Base-by-base conservation (phyloP, 441 rosid genomes). In the Brassica hybrid region DNA sequence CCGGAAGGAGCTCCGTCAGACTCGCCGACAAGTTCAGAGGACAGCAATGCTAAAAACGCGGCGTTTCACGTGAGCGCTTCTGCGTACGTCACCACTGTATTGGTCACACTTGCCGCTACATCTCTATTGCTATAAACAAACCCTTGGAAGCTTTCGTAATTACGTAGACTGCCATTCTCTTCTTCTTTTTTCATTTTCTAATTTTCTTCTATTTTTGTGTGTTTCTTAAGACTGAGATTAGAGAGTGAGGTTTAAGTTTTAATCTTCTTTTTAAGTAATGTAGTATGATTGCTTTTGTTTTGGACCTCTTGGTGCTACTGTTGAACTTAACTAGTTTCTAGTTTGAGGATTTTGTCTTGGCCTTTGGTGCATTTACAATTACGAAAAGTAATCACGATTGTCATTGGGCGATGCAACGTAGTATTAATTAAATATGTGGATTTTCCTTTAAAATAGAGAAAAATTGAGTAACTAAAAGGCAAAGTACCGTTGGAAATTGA, bases 1-100 rank as follows among this genome's bases (percentile, higher is more conserved):
- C 94, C 94, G 12, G 90, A n/a, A 12, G 89, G 84, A 56, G 81
- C 95, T 3, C 95, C 96, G 5, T 84, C 88, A 1, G 92, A 71
- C 2, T 81, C 90, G 7, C 94, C 97, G 10, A 88, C 82, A 84
- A 74, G 88, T 21, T 72, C 81, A 48, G 81, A 72, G 48, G 12
- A 72, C 48, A 91, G 88, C 74, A 82, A 82, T 21, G 72, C 91
- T 18, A 85, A 79, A 12, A 82, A 77, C 74, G 88, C 84, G 25
- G 88, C 81, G 14, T 80, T 81, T 74, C 85, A 81, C 87, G 89
- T 79, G 83, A 83, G 65, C 4, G 86, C 58, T 65, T 67, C 84
- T 23, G 76, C 86, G 23, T 80, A 84, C 23, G 69, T 80, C 30
- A 56, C 85, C 14, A n/a, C n/a, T n/a, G 73, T 63, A 43, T 45